These are phyloP conservation scores for Zygosaccharomyces bisporus DNA, from an alignment of 805 yeast species.

Conservation along the genomic window DNA sequence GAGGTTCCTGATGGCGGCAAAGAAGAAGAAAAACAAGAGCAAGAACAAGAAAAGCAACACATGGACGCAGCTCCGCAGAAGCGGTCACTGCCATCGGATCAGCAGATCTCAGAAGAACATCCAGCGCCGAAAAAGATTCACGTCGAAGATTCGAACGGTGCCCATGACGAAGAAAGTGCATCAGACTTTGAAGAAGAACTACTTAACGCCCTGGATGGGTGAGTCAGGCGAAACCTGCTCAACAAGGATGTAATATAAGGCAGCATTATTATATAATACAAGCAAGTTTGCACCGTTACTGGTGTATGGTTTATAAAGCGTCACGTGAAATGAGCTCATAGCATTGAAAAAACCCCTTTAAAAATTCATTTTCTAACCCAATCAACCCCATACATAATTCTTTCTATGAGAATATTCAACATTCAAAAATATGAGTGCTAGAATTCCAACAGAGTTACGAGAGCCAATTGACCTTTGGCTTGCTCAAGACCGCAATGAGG, in stretches of 20 bases:
- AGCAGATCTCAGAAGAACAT: slow-evolving; percentile 2
- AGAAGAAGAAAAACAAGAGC: slow-evolving; percentile 6
- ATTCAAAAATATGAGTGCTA: not conserved
- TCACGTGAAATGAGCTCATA: slow-evolving; percentile 1
- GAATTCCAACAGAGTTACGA: slow-evolving; percentile 19
- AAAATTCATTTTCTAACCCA: too few species aligned
- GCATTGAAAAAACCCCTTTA: not conserved
- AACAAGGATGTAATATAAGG: slow-evolving; percentile 3
- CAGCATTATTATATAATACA: slow-evolving; percentile 4
- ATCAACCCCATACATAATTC: too few species aligned
- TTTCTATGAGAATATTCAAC: not conserved
- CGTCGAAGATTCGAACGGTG: slow-evolving; percentile 9
- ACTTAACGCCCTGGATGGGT: slow-evolving; percentile 28
- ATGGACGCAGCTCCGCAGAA: not conserved
- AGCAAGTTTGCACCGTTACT: not conserved
- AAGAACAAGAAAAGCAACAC: slow-evolving; percentile 2
- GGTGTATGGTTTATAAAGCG: not conserved
- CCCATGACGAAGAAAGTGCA: slow-evolving; percentile 21
- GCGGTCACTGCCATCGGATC: not conserved
- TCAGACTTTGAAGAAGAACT: slow-evolving; percentile 34
- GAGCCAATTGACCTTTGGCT: slow-evolving; percentile 26
- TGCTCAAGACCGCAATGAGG: slow-evolving; percentile 36
- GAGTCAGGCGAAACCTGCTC: not conserved
- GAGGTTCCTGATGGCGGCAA: slow-evolving; percentile 20
- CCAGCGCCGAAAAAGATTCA: slow-evolving; percentile 7